Conservation (phyloP, 106 monocot species). For the Ottelia alismoides region DNA sequence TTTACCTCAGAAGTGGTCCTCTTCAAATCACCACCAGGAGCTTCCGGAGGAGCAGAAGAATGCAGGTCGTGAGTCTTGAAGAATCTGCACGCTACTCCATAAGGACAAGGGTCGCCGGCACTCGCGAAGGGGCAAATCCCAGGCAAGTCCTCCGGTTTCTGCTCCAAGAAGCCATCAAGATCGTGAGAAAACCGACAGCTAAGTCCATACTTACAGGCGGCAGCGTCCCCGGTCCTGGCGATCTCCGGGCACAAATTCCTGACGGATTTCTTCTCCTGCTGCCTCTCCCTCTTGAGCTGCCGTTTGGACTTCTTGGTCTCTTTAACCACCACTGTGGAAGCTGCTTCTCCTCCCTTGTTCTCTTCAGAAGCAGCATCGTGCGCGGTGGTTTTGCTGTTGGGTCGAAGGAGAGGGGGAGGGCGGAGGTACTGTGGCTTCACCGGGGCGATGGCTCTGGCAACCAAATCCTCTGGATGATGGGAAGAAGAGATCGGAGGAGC, state of each 20-base stretch:
- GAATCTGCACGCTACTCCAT: constrained; percentile 81
- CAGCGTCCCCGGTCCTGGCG: constrained; percentile 45
- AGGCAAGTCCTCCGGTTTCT: constrained; percentile 78
- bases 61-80: constrained; percentile 29
- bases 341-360: background rate
- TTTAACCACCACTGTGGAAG: background rate
- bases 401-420: constrained; percentile 40
- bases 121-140: constrained; percentile 65
- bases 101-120: constrained; percentile 47
- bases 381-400: background rate
- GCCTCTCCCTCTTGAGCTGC: constrained; percentile 76
- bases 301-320: constrained; percentile 71
- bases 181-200: constrained; percentile 89
- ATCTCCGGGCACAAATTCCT: constrained; percentile 62
- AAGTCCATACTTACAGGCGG: constrained; percentile 38
- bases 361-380: constrained; percentile 12
- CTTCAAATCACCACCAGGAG: constrained; percentile 7
- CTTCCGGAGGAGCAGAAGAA: background rate
- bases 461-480: constrained; percentile 72
- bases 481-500: too few species aligned
- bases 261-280: constrained; percentile 62
- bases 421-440: constrained; percentile 73
- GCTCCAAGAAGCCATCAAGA: constrained; percentile 52
- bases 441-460: constrained; percentile 71
- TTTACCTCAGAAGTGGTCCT: constrained; percentile 46